These are phyloP conservation scores for Paramecium sexaurelia DNA, from an alignment of 73 alveolate genomes.

Conservation along the genomic window DNA sequence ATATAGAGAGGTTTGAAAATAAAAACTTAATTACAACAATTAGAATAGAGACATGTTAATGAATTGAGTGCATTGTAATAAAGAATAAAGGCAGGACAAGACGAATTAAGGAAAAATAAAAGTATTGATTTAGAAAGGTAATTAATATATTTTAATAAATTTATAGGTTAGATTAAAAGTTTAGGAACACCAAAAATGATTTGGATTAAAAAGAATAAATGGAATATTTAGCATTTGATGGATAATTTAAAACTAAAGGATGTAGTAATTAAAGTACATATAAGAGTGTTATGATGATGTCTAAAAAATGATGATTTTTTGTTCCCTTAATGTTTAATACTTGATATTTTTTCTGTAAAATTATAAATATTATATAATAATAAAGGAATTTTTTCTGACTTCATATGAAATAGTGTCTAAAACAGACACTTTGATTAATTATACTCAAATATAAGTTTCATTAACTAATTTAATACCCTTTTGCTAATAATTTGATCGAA, in stretches of 20 bases:
- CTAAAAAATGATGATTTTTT: background rate
- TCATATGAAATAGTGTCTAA: constrained; percentile 20
- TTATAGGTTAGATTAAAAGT: constrained; percentile 66
- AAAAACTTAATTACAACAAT: constrained; percentile 38
- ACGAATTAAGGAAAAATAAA: constrained; percentile 68
- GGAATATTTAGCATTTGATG: constrained; percentile 60
- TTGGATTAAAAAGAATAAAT: constrained; percentile 61
- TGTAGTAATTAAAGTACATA: constrained; percentile 23
- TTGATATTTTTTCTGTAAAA: background rate
- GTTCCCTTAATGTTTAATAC: background rate
- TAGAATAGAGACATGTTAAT: constrained; percentile 60
- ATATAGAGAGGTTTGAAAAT: constrained; percentile 59
- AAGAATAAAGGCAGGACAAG: constrained; percentile 68
- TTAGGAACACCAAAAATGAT: constrained; percentile 71
- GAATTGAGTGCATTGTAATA: constrained; percentile 67
- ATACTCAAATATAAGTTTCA: too few species aligned
- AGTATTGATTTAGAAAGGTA: constrained; percentile 72
- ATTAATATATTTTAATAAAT: background rate
- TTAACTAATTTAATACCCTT: too few species aligned
- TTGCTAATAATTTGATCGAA: too few species aligned
- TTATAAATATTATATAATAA: too few species aligned
- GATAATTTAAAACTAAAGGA: constrained; percentile 65
- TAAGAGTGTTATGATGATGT: constrained; percentile 1
- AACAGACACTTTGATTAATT: constrained; percentile 91
- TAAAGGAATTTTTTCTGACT: too few species aligned